A percentile compares a stretch with the other conserved stretches of the same genome.
Conservation (phyloP, 768 basidiomycete genomes). For the Kwoniella botswanensis region DNA sequence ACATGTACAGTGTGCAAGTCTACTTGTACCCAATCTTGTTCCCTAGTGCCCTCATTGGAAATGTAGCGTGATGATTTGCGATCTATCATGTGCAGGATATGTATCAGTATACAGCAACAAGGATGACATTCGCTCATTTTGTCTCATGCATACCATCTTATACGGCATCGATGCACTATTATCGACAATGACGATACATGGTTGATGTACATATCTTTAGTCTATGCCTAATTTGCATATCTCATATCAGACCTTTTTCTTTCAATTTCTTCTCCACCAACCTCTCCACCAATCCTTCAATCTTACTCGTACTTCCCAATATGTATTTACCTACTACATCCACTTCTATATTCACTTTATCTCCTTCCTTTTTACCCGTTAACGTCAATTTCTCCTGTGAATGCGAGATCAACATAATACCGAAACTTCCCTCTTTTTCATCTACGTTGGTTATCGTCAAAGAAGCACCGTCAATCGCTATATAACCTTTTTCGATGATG, state of each 20-base stretch:
- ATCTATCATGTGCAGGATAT: too few species aligned
- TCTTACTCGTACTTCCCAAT: constrained; percentile 42
- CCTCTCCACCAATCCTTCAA: constrained; percentile 46
- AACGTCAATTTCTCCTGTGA: constrained; percentile 88
- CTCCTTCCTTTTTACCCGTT: constrained; percentile 72
- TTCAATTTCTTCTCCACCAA: constrained; percentile 51
- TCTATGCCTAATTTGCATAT: background rate
- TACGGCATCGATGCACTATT: too few species aligned
- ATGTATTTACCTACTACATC: constrained; percentile 57
- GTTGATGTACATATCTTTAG: background rate
- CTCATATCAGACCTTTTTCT: constrained; percentile 34
- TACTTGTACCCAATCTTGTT: background rate
- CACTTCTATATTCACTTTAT: constrained; percentile 88
- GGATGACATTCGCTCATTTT: too few species aligned
- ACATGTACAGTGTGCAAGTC: background rate
- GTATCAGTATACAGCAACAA: too few species aligned
- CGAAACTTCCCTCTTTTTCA: constrained; percentile 64
- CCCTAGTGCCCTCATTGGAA: too few species aligned
- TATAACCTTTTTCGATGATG: constrained; percentile 91
- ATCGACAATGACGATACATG: too few species aligned
- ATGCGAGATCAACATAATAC: constrained; percentile 94
- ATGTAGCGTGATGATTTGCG: too few species aligned
- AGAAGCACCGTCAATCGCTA: constrained; percentile 92
- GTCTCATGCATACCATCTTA: too few species aligned
- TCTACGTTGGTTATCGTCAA: constrained; percentile 81